Evolutionary conservation across 306 rosid genomes (phyloP), one percentile per base, ranked within the genome.

Genomic region (Acmispon strigosus): DNA sequence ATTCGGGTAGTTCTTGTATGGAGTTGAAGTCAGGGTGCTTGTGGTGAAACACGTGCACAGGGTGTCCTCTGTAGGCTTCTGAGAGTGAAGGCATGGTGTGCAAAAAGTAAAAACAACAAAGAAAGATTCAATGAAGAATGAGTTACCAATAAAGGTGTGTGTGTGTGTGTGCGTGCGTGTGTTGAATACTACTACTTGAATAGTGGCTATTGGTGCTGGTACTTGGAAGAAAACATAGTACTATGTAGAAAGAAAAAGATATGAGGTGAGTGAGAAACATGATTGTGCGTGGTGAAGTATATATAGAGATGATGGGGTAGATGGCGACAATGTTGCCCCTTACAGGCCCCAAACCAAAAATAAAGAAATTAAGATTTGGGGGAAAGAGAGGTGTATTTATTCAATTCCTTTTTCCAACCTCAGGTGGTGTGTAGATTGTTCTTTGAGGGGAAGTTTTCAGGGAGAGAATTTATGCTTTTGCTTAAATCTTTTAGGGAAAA

Each of bases 61-160:
- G 93, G 76, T 91, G 87, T 63, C 82, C 73, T 83, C 78, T 65
- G 37, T 84, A 86, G 44, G 80, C 91, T 4, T 94, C 96, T 10
- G 90, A 70, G 52, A 91, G 81, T 60, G 90, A 80, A 83, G 94
- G 94, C 98, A 93, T 92, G n/a, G 62, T 66, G 61, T 12, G n/a
- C n/a, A n/a, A n/a, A n/a, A n/a, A n/a, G 24, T 22, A 2, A 22
- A 22, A 22, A 22, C 1, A 1, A 22, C 1, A 2, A 22, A 22
- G 24, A 22, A 22, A 22, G 24, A 22, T 2, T 22, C 24, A 22
- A 22, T 22, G 24, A 22, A 22, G 1, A 2, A n/a, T n/a, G 2
- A 22, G 24, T 22, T 22, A 22, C 24, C 24, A 22, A 22, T 22
- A 22, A 22, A 2, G 13, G 66, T 66, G 61, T 13, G 24, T 22